A percentile compares a stretch with the other conserved stretches of the same genome.
Evolutionary conservation across 257 asterid genomes (phyloP).

Genomic region (Scutellaria baicalensis): DNA sequence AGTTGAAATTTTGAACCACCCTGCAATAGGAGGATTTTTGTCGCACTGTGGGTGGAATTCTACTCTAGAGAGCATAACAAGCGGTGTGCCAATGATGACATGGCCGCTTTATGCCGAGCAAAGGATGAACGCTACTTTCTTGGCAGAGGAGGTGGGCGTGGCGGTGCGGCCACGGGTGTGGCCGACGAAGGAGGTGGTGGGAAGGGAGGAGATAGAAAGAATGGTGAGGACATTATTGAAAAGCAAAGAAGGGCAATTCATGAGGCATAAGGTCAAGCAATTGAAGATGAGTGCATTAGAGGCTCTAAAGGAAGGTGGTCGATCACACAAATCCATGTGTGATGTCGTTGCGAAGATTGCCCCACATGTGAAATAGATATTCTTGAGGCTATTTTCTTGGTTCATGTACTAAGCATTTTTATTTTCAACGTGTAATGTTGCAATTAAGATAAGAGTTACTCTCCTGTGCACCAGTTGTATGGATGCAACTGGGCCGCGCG

Average conservation of each 20-base stretch:
- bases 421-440: no score
- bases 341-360: conserved; percentile 16
- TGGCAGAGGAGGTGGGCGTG: conserved; percentile 46
- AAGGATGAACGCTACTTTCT: conserved; percentile 41
- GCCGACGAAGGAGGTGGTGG: conserved; percentile 38
- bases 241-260: conserved; percentile 14
- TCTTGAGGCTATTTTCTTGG: no score
- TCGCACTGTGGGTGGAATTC: conserved; percentile 79
- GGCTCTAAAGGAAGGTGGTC: conserved; percentile 26
- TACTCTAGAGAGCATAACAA: conserved; percentile 36
- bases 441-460: no score
- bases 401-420: no score
- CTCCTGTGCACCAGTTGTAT: no score
- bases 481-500: no score
- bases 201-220: conserved; percentile 43
- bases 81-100: conserved; percentile 50
- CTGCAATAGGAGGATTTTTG: conserved; percentile 47
- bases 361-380: no score
- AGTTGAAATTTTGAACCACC: conserved; percentile 39
- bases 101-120: conserved; percentile 83
- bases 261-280: conserved; percentile 29
- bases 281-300: conserved; percentile 27
- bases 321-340: conserved; percentile 30
- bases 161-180: conserved; percentile 39
- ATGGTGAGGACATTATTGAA: conserved; percentile 40